These are phyloP conservation scores for Cyclocybe aegerita DNA, from an alignment of 768 basidiomycete species.

Conservation along the genomic window DNA sequence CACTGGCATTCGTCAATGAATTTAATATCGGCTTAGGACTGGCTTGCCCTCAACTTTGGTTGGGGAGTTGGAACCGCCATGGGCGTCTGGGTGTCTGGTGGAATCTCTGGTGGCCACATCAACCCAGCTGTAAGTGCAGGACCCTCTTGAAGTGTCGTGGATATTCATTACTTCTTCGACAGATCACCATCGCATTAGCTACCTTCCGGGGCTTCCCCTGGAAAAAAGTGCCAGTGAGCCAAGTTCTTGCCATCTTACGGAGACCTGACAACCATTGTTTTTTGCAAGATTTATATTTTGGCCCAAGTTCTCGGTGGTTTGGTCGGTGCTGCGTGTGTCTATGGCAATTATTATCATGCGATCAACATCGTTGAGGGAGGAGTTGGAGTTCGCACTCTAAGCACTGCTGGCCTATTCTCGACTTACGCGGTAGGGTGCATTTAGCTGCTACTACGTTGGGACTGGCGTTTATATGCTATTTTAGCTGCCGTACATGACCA, in stretches of 20 bases:
- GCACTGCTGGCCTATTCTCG: constrained; percentile 56
- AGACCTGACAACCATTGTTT: not conserved
- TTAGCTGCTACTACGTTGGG: not conserved
- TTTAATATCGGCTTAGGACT: constrained; percentile 32
- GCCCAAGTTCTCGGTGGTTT: constrained; percentile 64
- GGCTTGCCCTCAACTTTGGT: constrained; percentile 48
- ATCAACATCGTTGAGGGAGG: constrained; percentile 65
- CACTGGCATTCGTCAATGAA: not conserved
- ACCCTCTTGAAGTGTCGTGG: not conserved
- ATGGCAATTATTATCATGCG: constrained; percentile 67
- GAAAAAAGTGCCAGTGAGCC: constrained; percentile 66
- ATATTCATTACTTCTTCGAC: constrained; percentile 1
- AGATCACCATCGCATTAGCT: constrained; percentile 73
- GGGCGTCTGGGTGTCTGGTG: constrained; percentile 67
- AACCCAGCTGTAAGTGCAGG: constrained; percentile 59
- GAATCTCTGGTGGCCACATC: constrained; percentile 74
- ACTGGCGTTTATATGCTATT: not conserved
- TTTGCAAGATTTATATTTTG: constrained; percentile 23
- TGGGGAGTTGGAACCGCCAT: constrained; percentile 63
- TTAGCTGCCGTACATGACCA: constrained; percentile 39
- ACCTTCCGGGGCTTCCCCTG: constrained; percentile 74
- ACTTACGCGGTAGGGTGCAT: constrained; percentile 54
- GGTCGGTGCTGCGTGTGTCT: constrained; percentile 55
- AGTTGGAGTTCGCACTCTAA: constrained; percentile 50
- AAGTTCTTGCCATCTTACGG: not conserved